Evolutionary conservation across 2,329 filamentous ascomycete species (phyloP).

Genomic region (Pseudocercospora crystallina): DNA sequence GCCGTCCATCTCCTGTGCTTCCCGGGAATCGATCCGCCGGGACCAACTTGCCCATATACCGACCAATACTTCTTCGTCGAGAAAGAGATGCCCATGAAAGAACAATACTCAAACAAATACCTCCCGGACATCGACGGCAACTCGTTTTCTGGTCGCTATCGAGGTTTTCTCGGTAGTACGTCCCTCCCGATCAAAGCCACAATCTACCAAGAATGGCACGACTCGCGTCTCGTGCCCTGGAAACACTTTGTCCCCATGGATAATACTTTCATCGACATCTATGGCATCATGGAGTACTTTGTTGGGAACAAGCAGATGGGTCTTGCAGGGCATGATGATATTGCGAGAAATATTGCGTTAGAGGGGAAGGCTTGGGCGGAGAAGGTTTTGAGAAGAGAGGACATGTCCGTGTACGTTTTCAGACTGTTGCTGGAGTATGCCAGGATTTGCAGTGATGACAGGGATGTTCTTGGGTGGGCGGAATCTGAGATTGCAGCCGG

Average conservation of each 20-base stretch:
- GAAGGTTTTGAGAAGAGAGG: slow-evolving; percentile 64
- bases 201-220: slow-evolving; percentile 40
- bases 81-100: slow-evolving; percentile 35
- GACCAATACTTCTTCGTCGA: slow-evolving; percentile 41
- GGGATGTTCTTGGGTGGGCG: slow-evolving; percentile 42
- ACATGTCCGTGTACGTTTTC: slow-evolving; percentile 81
- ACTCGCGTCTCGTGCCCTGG: slow-evolving; percentile 38
- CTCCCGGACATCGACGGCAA: slow-evolving; percentile 74
- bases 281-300: slow-evolving; percentile 48
- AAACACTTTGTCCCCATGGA: slow-evolving; percentile 38
- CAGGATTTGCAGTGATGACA: slow-evolving; percentile 43
- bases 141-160: slow-evolving; percentile 39
- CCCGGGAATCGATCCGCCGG: slow-evolving; percentile 35
- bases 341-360: slow-evolving; percentile 63
- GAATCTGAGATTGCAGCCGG: slow-evolving; percentile 10
- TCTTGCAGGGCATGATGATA: slow-evolving; percentile 49
- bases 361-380: slow-evolving; percentile 69
- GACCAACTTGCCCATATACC: slow-evolving; percentile 47
- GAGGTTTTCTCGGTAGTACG: slow-evolving; percentile 27
- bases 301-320: slow-evolving; percentile 48
- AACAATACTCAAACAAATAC: slow-evolving; percentile 59
- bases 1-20: slow-evolving; percentile 49
- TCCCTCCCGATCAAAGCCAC: slow-evolving; percentile 38
- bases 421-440: slow-evolving; percentile 55
- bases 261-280: slow-evolving; percentile 30